Evolutionary conservation across 352 stramenopile species (phyloP), one percentile per base, ranked within the genome.

Genomic region (Globisporangium ultimum): DNA sequence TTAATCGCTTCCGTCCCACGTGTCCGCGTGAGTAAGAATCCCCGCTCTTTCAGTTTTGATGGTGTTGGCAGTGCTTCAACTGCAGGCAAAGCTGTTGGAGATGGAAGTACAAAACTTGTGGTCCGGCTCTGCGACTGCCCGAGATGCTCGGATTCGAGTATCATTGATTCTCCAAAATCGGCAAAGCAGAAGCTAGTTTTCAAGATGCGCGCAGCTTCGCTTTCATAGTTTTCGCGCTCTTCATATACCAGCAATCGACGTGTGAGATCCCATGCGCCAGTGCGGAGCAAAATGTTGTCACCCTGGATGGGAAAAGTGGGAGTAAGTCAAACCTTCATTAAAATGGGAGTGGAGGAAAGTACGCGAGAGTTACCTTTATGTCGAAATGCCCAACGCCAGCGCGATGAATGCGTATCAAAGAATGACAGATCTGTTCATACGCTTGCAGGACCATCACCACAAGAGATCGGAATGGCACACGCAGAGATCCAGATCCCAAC

Each of bases 1-100:
- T 89, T 88, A 54, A 91, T 88, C 3, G 83, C 80, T 61, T 93
- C 83, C 0, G 83, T 93, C 10, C 83, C 83, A 58, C 83, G 71
- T 4, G 82, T 88, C 18, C 80, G 68, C 42, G 67, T 69, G 15
- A 69, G 58, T 9, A 49, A 50, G 24, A 61, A 80, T n/a, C 51
- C 58, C 22, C 12, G 48, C 42, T 40, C 49, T 46, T 32, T 57
- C 21, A 3, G 17, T 41, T 48, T 34, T 9, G 47, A 32, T 13
- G 38, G n/a, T 21, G 56, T 8, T 8, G 54, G 41, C 32, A 10
- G 28, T 50, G 51, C 3, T 46, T 54, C 9, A 36, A 10, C 0
- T 56, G 58, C 11, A 51, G 61, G 34, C 38, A 10, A 54, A 12
- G 52, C 40, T 10, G 59, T 71, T 9, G 64, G 66, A 11, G 61